Conservation (phyloP, 129 eudicot genomes). For the Pseudognaphalium luteoalbum region DNA sequence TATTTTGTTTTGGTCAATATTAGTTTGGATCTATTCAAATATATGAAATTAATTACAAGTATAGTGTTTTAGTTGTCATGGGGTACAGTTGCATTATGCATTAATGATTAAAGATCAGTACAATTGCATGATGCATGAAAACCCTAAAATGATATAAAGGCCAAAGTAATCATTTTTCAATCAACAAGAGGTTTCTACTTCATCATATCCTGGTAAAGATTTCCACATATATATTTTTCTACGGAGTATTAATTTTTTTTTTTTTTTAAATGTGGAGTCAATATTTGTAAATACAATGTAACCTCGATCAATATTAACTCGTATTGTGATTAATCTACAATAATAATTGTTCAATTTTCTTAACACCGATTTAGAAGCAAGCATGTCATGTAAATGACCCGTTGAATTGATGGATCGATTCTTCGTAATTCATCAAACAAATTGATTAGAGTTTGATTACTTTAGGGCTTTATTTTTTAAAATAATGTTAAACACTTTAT, state of each 20-base stretch:
- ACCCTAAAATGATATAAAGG: constrained; percentile 28
- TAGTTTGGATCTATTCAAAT: constrained; percentile 29
- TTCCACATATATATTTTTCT: not conserved
- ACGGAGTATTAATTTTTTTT: not conserved
- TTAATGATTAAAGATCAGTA: constrained; percentile 27
- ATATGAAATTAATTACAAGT: not conserved
- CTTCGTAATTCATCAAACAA: not conserved
- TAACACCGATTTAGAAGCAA: not conserved
- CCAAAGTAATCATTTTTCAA: constrained; percentile 29
- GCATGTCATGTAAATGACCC: not conserved
- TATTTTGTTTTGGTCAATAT: constrained; percentile 16
- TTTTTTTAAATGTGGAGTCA: not conserved
- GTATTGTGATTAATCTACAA: not conserved
- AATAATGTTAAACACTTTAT: no score
- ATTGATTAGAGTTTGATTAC: not conserved
- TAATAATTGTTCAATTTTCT: no score
- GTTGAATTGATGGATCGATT: no score
- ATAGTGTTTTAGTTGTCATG: not conserved
- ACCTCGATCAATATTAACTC: not conserved
- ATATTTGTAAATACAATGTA: not conserved
- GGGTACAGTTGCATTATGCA: constrained; percentile 27
- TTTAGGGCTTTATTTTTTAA: not conserved
- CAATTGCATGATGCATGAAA: constrained; percentile 31
- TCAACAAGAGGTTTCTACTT: constrained; percentile 24
- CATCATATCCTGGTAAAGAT: not conserved